Conservation (phyloP, 2,329 filamentous ascomycete genomes). For the Lachnellula hyalina region DNA sequence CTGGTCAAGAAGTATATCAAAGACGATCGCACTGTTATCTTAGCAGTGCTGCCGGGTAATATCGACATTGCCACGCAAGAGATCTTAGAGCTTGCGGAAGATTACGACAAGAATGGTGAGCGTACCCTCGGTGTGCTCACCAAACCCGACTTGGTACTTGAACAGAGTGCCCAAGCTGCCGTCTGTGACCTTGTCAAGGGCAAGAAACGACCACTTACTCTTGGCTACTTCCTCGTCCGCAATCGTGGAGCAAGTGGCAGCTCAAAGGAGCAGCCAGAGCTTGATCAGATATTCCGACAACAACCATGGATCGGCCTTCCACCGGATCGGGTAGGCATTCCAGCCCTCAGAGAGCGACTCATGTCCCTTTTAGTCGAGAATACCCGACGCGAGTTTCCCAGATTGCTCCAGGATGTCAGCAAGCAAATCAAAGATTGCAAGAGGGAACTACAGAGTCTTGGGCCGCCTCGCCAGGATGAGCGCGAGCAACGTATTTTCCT, state of each 20-base stretch:
- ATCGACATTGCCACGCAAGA: conserved; percentile 26
- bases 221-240: conserved; percentile 13
- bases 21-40: conserved; percentile 36
- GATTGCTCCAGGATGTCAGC: conserved; percentile 9
- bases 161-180: conserved; percentile 34
- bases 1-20: conserved; percentile 50
- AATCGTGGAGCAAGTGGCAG: conserved; percentile 31
- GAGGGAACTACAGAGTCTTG: conserved; percentile 7
- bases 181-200: conserved; percentile 10
- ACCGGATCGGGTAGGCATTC: conserved; percentile 14
- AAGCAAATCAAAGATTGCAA: conserved; percentile 6
- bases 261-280: conserved; percentile 7
- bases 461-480: conserved; percentile 4
- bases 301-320: conserved; percentile 13
- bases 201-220: conserved; percentile 9
- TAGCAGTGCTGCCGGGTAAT: conserved; percentile 18
- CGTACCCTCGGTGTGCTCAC: conserved; percentile 46
- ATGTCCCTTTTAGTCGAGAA: conserved; percentile 9
- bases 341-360: conserved; percentile 11
- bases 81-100: conserved; percentile 38
- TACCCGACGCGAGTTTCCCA: conserved; percentile 12
- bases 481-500: conserved; percentile 9
- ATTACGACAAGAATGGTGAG: conserved; percentile 31
- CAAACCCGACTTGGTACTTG: conserved; percentile 52
- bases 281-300: conserved; percentile 5